These are phyloP conservation scores for Colletotrichum ledebouriae DNA, from an alignment of 2,329 filamentous ascomycete species.

Conservation along the genomic window DNA sequence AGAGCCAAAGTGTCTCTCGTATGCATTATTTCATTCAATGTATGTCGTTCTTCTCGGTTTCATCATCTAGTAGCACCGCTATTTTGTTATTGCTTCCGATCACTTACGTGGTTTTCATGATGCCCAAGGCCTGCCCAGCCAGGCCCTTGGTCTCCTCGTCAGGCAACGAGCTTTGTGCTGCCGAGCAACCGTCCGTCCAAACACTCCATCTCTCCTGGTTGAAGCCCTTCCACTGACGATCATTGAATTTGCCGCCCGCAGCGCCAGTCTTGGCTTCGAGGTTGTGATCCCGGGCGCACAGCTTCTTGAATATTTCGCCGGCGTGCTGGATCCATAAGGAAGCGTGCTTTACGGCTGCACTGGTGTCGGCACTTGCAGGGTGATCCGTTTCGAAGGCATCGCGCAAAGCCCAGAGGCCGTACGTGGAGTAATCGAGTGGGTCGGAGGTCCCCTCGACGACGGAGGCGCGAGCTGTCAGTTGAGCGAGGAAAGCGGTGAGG, in stretches of 20 bases:
- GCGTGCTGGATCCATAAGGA: constrained; percentile 46
- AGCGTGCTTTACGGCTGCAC: constrained; percentile 44
- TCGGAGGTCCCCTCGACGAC: constrained; percentile 1
- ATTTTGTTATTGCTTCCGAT: too few relatives aligned
- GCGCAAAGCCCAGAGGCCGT: constrained; percentile 49
- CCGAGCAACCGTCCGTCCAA: constrained; percentile 45
- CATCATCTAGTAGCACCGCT: too few relatives aligned
- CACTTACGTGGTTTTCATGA: constrained; percentile 29
- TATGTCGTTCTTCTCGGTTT: too few relatives aligned
- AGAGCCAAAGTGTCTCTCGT: too few relatives aligned
- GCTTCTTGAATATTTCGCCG: constrained; percentile 39
- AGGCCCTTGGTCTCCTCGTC: constrained; percentile 14
- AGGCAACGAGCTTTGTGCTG: background rate
- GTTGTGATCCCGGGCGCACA: constrained; percentile 30
- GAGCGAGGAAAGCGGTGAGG: constrained; percentile 46
- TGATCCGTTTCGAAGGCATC: constrained; percentile 46
- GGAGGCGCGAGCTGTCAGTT: constrained; percentile 45
- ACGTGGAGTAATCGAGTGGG: constrained; percentile 48
- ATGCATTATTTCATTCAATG: too few relatives aligned
- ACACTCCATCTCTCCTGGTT: constrained; percentile 46
- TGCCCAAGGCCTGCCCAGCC: constrained; percentile 10
- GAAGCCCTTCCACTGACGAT: constrained; percentile 48
- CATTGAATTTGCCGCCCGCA: constrained; percentile 42
- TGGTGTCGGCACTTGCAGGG: constrained; percentile 1
- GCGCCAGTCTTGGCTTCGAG: constrained; percentile 43